A percentile compares a stretch with the other conserved stretches of the same genome.
Conservation (phyloP, 345 rosid species). For the Corchorus olitorius region DNA sequence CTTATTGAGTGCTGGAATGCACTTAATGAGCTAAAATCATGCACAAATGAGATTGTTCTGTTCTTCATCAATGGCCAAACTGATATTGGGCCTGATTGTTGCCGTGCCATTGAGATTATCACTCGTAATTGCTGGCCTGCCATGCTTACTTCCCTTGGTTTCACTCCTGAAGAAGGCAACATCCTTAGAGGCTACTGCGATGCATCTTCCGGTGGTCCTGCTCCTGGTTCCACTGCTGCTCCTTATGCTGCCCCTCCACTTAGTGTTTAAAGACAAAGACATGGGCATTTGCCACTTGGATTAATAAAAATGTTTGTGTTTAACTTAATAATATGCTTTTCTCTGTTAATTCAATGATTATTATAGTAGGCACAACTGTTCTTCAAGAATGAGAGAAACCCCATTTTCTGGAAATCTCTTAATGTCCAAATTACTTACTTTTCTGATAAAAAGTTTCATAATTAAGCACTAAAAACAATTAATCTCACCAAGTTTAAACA, state of each 20-base stretch:
- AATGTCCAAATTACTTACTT: too few species aligned
- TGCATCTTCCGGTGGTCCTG: conserved; percentile 19
- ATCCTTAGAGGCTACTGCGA: conserved; percentile 68
- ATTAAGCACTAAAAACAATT: too few species aligned
- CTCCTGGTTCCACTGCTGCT: conserved; percentile 24
- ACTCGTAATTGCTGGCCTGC: conserved; percentile 79
- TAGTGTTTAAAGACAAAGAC: neutral
- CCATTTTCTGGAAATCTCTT: too few species aligned
- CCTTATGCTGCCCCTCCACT: conserved; percentile 31
- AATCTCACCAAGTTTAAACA: neutral
- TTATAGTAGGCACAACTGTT: neutral
- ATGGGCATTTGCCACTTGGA: neutral
- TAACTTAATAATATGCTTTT: neutral
- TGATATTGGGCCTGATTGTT: conserved; percentile 57
- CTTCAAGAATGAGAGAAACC: neutral
- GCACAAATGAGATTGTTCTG: conserved; percentile 66
- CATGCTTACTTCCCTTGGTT: conserved; percentile 73
- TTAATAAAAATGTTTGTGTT: neutral
- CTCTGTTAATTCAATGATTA: neutral
- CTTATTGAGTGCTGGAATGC: conserved; percentile 71
- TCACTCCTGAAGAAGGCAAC: conserved; percentile 57
- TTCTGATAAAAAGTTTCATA: too few species aligned
- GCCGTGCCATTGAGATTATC: conserved; percentile 55
- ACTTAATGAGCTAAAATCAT: conserved; percentile 59
- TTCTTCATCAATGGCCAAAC: conserved; percentile 68